A percentile compares a stretch with the other conserved stretches of the same genome.
phyloP scores from a whole-genome alignment of 169 alveolate genomes.

The Plasmodium reichenowi region DNA sequence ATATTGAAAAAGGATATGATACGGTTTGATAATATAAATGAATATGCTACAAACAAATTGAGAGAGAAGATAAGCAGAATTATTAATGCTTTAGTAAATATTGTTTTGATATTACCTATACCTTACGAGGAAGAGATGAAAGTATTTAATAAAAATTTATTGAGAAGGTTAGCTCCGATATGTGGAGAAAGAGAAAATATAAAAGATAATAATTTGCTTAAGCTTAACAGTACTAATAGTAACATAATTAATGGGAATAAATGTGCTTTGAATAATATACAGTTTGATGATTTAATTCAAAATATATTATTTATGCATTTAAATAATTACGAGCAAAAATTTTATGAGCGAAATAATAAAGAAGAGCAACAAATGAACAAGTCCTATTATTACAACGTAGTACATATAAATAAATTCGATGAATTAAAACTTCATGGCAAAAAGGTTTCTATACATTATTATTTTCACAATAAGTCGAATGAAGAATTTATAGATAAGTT shows the following conservation, averaged over 20 bases:
- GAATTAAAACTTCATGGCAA: constrained; percentile 53
- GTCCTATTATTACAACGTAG: constrained; percentile 27
- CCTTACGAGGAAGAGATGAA: constrained; percentile 58
- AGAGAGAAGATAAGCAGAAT: constrained; percentile 29
- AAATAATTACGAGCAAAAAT: constrained; percentile 63
- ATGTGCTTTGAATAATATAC: constrained; percentile 17
- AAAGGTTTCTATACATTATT: constrained; percentile 49
- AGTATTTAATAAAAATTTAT: constrained; percentile 26
- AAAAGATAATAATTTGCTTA: constrained; percentile 34
- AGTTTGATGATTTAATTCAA: constrained; percentile 40
- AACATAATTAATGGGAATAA: constrained; percentile 21
- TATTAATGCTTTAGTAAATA: constrained; percentile 49
- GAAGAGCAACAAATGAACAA: background rate
- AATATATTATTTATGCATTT: constrained; percentile 70
- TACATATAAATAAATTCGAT: constrained; percentile 47
- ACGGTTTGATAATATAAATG: constrained; percentile 24
- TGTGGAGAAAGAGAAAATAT: constrained; percentile 72
- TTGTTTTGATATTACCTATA: constrained; percentile 58
- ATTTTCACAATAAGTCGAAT: constrained; percentile 29
- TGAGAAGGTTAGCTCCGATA: constrained; percentile 69
- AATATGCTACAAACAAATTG: constrained; percentile 20
- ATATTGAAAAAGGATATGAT: constrained; percentile 11
- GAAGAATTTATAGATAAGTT: constrained; percentile 44
- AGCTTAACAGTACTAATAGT: constrained; percentile 21
- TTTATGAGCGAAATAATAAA: constrained; percentile 61